Evolutionary conservation across 2,329 filamentous ascomycete species (phyloP).

Genomic region (Pestalotiopsis fici): DNA sequence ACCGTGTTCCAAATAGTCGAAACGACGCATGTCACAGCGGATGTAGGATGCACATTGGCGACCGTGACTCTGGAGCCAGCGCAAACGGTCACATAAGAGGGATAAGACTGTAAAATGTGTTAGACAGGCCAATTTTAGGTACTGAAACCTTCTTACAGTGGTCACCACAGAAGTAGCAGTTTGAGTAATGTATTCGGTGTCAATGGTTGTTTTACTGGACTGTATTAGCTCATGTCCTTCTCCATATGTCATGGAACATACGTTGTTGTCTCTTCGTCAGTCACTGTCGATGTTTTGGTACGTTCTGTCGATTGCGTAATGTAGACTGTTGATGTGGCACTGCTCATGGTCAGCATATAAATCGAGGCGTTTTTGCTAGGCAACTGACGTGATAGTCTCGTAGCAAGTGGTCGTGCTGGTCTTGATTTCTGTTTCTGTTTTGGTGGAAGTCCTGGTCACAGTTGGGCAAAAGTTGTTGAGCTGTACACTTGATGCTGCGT

Average conservation of each 20-base stretch:
- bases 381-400: slow-evolving; percentile 13
- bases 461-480: slow-evolving; percentile 10
- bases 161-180: slow-evolving; percentile 8
- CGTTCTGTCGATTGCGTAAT: background rate
- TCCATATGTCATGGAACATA: background rate
- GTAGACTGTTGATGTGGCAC: slow-evolving; percentile 5
- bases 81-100: slow-evolving; percentile 7
- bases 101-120: background rate
- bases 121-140: background rate
- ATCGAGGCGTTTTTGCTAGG: background rate
- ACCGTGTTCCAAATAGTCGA: slow-evolving; percentile 6
- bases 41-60: background rate
- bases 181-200: slow-evolving; percentile 2
- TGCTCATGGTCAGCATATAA: background rate
- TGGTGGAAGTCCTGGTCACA: slow-evolving; percentile 12
- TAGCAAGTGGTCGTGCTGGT: slow-evolving; percentile 12
- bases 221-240: slow-evolving; percentile 7
- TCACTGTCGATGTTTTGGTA: slow-evolving; percentile 5
- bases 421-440: slow-evolving; percentile 17
- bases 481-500: background rate
- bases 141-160: background rate
- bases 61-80: background rate
- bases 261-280: slow-evolving; percentile 14
- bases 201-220: slow-evolving; percentile 6
- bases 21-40: slow-evolving; percentile 6